Evolutionary conservation across 2,329 filamentous ascomycete species (phyloP), one percentile per base, ranked within the genome.

Genomic region (Lasiodiplodia hormozganensis): DNA sequence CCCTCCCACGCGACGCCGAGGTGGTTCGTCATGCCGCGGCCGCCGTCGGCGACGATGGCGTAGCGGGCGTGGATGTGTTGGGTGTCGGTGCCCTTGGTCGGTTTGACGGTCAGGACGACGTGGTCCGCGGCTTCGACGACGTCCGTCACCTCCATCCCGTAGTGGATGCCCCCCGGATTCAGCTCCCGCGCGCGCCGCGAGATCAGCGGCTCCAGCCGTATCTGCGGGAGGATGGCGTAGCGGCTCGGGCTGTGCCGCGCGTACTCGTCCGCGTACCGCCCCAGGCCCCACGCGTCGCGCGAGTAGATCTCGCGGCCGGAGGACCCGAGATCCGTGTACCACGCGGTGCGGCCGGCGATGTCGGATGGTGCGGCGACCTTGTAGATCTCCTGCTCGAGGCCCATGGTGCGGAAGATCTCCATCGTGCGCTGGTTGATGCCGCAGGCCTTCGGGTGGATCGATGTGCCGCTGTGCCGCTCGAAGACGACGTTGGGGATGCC

Each of bases 191-290:
- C 78, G 31, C 74, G 68, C 36, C 70, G 66, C 51, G 52, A 38
- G 18, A 67, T 49, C 28, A 80, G 74, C 18, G 78, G 79, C 70
- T 81, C 79, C 16, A 79, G 69, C n/a, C 77, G 73, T 16, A 81
- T 78, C 67, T 79, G 77, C 12, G 78, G 76, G 40, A 79, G 62
- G 5, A 75, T 75, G 23, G 69, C 69, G 70, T 80, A 80, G 49
- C 67, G 60, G 5, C 69, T 73, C 18, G 76, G 75, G 56, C 73
- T 76, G n/a, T 71, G 69, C 10, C 23, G 51, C 8, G 18, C 65
- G 34, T 67, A 67, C 28, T 58, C 65, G 6, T 67, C 65, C 6
- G 38, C 53, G 21, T 67, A 56, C n/a, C 25, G 52, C 2, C 65
- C 65, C 4, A 53, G 34, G 3, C 65, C 65, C 53, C 65, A 67